Base-by-base conservation (phyloP, 768 basidiomycete species). In the Thelephora aurantiotincta region DNA sequence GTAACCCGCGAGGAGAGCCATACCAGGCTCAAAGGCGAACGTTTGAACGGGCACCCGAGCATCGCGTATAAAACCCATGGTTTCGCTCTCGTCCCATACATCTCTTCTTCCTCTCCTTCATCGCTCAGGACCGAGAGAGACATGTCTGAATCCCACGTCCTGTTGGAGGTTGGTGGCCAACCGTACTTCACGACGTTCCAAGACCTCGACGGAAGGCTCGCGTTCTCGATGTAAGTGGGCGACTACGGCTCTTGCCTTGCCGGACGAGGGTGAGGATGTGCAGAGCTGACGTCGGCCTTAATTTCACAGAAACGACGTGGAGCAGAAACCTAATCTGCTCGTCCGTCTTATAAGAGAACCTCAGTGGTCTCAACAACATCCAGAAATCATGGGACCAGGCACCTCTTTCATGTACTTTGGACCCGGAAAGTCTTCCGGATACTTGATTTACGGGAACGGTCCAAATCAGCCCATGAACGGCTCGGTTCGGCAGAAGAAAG, bases 361-460 rank as follows among this genome's bases (percentile, higher is more conserved):
- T 0, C 68, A 65, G 18, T 87, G 85, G 84, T 67, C 75, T 19
- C 71, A 77, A 54, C 77, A 76, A 48, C 77, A 84, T 57, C 74
- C 76, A 19, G 70, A 66, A 43, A 77, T 86, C 52, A 80, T 85
- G 77, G 85, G 85, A n/a, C 85, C 85, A n/a, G 74, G 71, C 50
- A 80, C 74, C 35, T 77, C 85, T 5, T 84, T 72, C 58, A 73
- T 86, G 51, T 87, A 84, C 57, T 77, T 88, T 50, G 85, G 85
- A 1, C 82, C 85, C 5, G 67, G 67, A 36, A 71, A 68, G 47
- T 54, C 68, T 2, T 71, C 74, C 3, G 85, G 85, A 2, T 77
- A 77, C 54, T 63, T 86, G 45, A 70, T 74, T 37, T 86, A 85
- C 48, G 84, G 85, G 3, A 82, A 79, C 49, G 76, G 74, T 51